Evolutionary conservation across 2,329 filamentous ascomycete species (phyloP).

Genomic region (Pestalotiopsis fici): DNA sequence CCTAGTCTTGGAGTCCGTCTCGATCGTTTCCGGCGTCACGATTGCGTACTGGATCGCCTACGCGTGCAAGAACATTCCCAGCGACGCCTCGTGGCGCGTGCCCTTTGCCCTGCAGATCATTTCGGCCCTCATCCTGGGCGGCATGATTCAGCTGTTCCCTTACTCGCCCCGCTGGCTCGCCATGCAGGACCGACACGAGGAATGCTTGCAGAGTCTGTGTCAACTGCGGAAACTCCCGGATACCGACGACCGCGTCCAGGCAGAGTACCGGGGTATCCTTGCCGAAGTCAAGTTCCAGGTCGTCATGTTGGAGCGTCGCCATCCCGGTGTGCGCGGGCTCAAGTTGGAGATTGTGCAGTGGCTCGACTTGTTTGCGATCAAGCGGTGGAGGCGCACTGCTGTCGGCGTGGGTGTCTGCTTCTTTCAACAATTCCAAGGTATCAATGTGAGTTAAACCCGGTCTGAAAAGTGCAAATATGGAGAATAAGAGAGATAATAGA

Average conservation of each 20-base stretch:
- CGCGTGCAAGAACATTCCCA: slow-evolving; percentile 42
- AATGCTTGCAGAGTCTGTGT: slow-evolving; percentile 35
- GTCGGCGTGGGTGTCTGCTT: slow-evolving; percentile 42
- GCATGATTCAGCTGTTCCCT: slow-evolving; percentile 45
- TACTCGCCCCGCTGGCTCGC: slow-evolving; percentile 47
- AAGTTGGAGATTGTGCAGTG: slow-evolving; percentile 46
- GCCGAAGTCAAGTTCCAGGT: slow-evolving; percentile 48
- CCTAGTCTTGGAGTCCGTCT: slow-evolving; percentile 51
- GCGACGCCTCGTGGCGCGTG: slow-evolving; percentile 44
- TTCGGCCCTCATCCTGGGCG: slow-evolving; percentile 36
- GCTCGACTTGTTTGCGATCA: slow-evolving; percentile 46
- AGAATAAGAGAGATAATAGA: not conserved
- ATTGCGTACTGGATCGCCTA: slow-evolving; percentile 57
- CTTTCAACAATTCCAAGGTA: slow-evolving; percentile 42
- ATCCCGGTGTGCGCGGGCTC: slow-evolving; percentile 30
- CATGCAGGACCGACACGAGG: slow-evolving; percentile 36
- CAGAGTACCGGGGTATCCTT: slow-evolving; percentile 50
- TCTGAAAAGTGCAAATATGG: not conserved
- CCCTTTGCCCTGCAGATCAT: slow-evolving; percentile 48
- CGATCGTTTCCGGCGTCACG: slow-evolving; percentile 52
- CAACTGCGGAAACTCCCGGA: slow-evolving; percentile 41
- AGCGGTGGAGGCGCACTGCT: slow-evolving; percentile 41
- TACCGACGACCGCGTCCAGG: slow-evolving; percentile 41
- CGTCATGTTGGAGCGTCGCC: slow-evolving; percentile 37
- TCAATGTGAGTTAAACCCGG: slow-evolving; percentile 27